These are phyloP conservation scores for Castanea sativa DNA, from an alignment of 306 rosid species.

Conservation along the genomic window DNA sequence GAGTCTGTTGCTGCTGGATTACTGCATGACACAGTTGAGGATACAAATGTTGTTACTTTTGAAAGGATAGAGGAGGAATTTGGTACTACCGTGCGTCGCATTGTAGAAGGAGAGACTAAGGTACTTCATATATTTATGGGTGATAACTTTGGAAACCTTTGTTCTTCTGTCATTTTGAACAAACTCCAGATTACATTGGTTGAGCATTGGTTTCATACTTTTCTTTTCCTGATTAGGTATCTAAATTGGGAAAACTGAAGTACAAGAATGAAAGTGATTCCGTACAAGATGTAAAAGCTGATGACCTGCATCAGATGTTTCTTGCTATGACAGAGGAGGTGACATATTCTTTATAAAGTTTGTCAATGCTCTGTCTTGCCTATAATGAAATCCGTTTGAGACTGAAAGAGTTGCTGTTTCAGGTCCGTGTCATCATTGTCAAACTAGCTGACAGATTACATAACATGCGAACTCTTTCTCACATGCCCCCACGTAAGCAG, in stretches of 20 bases:
- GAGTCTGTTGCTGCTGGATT: slow-evolving; percentile 96
- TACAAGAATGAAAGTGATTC: slow-evolving; percentile 75
- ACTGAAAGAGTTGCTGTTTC: slow-evolving; percentile 37
- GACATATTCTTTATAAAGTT: slow-evolving; percentile 20
- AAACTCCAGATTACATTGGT: slow-evolving; percentile 26
- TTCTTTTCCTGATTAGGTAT: slow-evolving; percentile 59
- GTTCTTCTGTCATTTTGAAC: slow-evolving; percentile 1
- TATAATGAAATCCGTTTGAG: slow-evolving; percentile 21
- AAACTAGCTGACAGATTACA: slow-evolving; percentile 95
- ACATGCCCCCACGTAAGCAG: slow-evolving; percentile 99
- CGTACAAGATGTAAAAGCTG: slow-evolving; percentile 93
- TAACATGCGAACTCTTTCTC: slow-evolving; percentile 96
- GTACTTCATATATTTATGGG: slow-evolving; percentile 34
- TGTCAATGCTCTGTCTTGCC: slow-evolving; percentile 18
- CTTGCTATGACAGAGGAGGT: slow-evolving; percentile 99
- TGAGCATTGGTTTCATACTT: slow-evolving; percentile 11
- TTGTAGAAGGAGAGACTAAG: slow-evolving; percentile 99
- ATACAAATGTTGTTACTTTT: slow-evolving; percentile 83
- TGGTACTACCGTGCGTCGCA: slow-evolving; percentile 81
- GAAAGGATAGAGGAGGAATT: slow-evolving; percentile 94
- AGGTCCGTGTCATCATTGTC: slow-evolving; percentile 98
- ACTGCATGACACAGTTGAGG: slow-evolving; percentile 97
- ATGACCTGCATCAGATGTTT: slow-evolving; percentile 97
- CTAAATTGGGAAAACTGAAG: slow-evolving; percentile 94
- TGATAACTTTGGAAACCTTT: slow-evolving; percentile 2